phyloP scores from a whole-genome alignment of 257 asterid genomes.

The Nicotiana benthamiana region DNA sequence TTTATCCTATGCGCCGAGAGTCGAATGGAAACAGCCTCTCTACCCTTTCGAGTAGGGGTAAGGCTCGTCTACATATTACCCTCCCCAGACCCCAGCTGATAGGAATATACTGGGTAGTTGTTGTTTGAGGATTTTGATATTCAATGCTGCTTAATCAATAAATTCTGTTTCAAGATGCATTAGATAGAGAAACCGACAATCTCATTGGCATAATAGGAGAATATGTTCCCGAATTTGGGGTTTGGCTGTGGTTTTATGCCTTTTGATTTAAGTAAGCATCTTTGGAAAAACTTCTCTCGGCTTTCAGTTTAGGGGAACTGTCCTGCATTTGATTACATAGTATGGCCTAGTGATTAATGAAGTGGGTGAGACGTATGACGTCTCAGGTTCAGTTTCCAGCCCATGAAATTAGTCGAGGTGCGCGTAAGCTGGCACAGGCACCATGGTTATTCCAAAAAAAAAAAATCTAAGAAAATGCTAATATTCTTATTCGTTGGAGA shows the following conservation, averaged over 20 bases:
- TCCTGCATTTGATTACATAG: background rate
- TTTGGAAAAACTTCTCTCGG: background rate
- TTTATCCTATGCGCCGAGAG: no score
- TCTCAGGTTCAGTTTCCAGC: no score
- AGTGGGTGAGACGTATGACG: no score
- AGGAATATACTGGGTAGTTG: no score
- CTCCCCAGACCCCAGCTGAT: no score
- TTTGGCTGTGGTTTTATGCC: background rate
- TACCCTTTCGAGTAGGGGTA: no score
- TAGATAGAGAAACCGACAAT: background rate
- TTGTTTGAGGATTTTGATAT: background rate
- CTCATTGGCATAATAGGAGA: background rate
- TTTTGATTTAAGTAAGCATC: background rate
- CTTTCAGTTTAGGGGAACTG: background rate
- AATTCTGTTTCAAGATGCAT: background rate
- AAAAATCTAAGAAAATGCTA: background rate
- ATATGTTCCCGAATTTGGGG: background rate
- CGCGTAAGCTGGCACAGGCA: no score
- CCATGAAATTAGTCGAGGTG: no score
- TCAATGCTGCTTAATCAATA: background rate
- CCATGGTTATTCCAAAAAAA: no score
- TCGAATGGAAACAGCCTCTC: no score
- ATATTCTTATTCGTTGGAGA: background rate
- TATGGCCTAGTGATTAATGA: no score
- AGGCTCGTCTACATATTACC: no score